phyloP scores from a whole-genome alignment of 2,329 filamentous ascomycete species.

The Pezicula neosporulosa region DNA sequence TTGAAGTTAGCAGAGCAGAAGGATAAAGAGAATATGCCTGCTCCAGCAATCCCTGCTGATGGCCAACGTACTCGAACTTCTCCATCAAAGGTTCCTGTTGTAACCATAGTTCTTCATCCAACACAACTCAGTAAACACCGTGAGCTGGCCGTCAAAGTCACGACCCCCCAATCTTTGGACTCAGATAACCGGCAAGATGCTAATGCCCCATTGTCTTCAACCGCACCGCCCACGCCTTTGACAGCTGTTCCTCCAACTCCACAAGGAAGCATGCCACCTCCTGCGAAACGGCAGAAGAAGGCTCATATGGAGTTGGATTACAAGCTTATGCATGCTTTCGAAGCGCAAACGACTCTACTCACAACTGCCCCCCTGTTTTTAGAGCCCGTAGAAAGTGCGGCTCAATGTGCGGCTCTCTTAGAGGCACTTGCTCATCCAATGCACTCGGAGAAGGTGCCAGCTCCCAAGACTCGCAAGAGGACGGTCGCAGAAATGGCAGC shows the following conservation, averaged over 20 bases:
- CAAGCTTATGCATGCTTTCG: constrained; percentile 68
- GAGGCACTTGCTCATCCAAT: constrained; percentile 72
- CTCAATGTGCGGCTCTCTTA: constrained; percentile 69
- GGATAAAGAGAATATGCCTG: constrained; percentile 58
- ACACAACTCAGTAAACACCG: constrained; percentile 72
- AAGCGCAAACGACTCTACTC: constrained; percentile 70
- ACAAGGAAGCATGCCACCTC: constrained; percentile 50
- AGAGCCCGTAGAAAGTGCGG: constrained; percentile 66
- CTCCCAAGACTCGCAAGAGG: constrained; percentile 86
- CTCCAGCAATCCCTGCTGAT: constrained; percentile 45
- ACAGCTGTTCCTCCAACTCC: constrained; percentile 58
- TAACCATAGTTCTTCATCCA: constrained; percentile 80
- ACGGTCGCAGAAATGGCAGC: constrained; percentile 93
- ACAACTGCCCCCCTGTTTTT: constrained; percentile 74
- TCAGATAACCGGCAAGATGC: constrained; percentile 39
- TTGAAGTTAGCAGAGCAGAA: constrained; percentile 33
- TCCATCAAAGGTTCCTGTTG: constrained; percentile 59
- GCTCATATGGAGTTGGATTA: constrained; percentile 75
- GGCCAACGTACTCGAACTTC: constrained; percentile 38
- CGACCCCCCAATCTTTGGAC: constrained; percentile 52
- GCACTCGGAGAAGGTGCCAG: constrained; percentile 71
- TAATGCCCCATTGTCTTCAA: constrained; percentile 38
- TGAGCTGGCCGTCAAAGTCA: constrained; percentile 74
- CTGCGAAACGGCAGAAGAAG: constrained; percentile 66
- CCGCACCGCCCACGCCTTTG: constrained; percentile 60